These are phyloP conservation scores for Salix suchowensis DNA, from an alignment of 345 rosid genomes.

Conservation along the genomic window DNA sequence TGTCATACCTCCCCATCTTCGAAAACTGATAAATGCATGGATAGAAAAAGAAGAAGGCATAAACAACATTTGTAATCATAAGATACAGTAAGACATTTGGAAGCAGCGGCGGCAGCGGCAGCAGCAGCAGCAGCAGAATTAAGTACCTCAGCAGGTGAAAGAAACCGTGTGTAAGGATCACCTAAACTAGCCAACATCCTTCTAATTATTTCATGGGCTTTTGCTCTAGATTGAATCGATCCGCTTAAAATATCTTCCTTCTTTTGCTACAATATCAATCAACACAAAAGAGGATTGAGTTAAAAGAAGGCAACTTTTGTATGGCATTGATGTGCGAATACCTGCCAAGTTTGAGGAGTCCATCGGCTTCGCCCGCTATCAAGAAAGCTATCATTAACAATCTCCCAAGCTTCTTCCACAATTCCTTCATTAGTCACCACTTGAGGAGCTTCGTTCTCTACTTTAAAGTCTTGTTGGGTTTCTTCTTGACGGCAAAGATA, in stretches of 20 bases:
- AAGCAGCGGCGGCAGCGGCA: too few species aligned
- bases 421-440: slow-evolving; percentile 53
- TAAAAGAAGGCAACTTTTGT: background rate
- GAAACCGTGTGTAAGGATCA: slow-evolving; percentile 85
- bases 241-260: slow-evolving; percentile 50
- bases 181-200: slow-evolving; percentile 80
- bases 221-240: slow-evolving; percentile 63
- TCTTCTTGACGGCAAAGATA: slow-evolving; percentile 43
- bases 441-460: slow-evolving; percentile 28
- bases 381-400: slow-evolving; percentile 69
- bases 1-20: slow-evolving; percentile 93
- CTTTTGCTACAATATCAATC: slow-evolving; percentile 38
- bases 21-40: slow-evolving; percentile 40
- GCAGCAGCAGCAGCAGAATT: background rate
- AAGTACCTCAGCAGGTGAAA: slow-evolving; percentile 75
- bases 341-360: slow-evolving; percentile 77
- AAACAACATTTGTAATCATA: slow-evolving; percentile 1
- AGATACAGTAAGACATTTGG: too few species aligned
- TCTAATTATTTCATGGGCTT: slow-evolving; percentile 75
- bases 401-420: slow-evolving; percentile 94
- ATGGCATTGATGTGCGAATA: background rate
- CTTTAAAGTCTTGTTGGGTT: slow-evolving; percentile 20
- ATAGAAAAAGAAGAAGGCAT: background rate
- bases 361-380: slow-evolving; percentile 50
- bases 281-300: background rate